These are phyloP conservation scores for Cladosporium sp. DNA, from an alignment of 2,329 filamentous ascomycete genomes.

Conservation along the genomic window DNA sequence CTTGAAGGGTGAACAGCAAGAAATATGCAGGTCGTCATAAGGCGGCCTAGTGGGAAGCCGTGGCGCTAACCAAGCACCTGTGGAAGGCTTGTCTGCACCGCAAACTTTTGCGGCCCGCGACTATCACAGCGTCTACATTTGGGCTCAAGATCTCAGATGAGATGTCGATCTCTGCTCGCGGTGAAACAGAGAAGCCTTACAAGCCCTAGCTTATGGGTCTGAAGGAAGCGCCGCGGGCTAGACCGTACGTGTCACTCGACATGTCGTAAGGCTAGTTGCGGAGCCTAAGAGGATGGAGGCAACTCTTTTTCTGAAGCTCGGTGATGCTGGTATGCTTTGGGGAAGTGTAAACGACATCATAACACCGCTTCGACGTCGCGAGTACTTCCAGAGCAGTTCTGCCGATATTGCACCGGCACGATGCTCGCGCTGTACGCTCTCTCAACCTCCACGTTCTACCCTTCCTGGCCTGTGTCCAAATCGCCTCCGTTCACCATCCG, in stretches of 20 bases:
- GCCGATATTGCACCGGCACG: not conserved
- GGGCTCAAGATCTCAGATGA: constrained; percentile 1
- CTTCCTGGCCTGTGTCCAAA: no score
- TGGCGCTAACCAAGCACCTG: not conserved
- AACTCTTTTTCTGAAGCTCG: not conserved
- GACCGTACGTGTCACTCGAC: not conserved
- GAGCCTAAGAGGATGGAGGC: not conserved
- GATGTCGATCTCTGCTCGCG: not conserved
- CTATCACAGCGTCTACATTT: not conserved
- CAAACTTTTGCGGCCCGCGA: constrained; percentile 1
- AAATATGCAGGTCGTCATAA: constrained; percentile 7
- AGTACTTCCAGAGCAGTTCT: no score
- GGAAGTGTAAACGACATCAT: not conserved
- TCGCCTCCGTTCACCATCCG: not conserved
- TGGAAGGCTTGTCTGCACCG: constrained; percentile 4
- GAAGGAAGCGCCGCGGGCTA: not conserved
- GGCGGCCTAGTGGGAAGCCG: not conserved
- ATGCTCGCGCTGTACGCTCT: no score
- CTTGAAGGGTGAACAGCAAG: not conserved
- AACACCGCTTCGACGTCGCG: not conserved
- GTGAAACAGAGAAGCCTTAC: constrained; percentile 1
- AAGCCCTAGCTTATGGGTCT: not conserved
- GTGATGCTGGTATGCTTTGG: not conserved
- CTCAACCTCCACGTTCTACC: no score
- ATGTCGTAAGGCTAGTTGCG: not conserved